Evolutionary conservation across 2,329 filamentous ascomycete genomes (phyloP).

Genomic region (Ceratocystis cacaofunesta): DNA sequence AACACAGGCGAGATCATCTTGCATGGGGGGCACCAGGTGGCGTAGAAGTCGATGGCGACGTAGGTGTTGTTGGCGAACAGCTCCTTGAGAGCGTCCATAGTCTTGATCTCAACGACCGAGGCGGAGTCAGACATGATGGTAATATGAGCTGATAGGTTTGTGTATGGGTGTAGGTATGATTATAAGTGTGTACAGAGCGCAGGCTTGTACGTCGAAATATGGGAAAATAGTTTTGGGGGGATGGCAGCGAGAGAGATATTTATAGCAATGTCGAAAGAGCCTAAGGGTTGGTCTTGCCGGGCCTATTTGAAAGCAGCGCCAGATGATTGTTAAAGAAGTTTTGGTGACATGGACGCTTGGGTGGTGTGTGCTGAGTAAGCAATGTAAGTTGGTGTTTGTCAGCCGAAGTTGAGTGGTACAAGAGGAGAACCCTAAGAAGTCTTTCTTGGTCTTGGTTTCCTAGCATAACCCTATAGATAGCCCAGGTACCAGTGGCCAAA

Average conservation of each 20-base stretch:
- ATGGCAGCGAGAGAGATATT: too few relatives aligned
- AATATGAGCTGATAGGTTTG: too few relatives aligned
- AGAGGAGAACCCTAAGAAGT: neutral
- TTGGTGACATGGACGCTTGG: neutral
- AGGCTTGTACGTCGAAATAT: too few relatives aligned
- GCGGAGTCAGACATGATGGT: conserved; percentile 10
- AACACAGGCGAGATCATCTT: conserved; percentile 73
- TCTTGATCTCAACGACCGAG: conserved; percentile 15
- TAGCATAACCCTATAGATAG: neutral
- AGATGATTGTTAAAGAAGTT: neutral
- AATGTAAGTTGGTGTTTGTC: neutral
- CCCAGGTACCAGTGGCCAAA: neutral
- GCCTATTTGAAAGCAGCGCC: too few relatives aligned
- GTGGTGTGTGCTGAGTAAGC: neutral
- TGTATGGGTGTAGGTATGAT: neutral
- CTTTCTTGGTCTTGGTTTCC: neutral
- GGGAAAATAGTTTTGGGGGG: too few relatives aligned
- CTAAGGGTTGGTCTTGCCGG: too few relatives aligned
- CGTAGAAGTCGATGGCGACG: conserved; percentile 75
- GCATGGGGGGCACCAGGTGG: conserved; percentile 89
- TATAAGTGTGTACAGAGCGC: neutral
- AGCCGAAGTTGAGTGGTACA: neutral
- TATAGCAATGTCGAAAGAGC: too few relatives aligned
- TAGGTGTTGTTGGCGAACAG: conserved; percentile 32
- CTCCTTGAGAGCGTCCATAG: conserved; percentile 10